These are phyloP conservation scores for Talaromyces pinophilus DNA, from an alignment of 2,329 filamentous ascomycete genomes.

Conservation along the genomic window DNA sequence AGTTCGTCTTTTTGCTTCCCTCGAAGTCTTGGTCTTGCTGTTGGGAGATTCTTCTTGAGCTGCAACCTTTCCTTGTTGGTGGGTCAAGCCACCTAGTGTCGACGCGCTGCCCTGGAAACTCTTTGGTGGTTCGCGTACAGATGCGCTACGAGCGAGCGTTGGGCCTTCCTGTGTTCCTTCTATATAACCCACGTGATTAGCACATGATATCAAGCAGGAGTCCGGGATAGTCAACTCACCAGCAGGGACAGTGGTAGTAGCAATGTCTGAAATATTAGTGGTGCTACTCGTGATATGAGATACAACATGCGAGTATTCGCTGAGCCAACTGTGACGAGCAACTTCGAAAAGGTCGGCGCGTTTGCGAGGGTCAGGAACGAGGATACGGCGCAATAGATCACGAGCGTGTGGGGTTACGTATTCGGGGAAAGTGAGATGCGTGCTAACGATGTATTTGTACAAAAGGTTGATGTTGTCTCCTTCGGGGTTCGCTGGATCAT, in stretches of 20 bases:
- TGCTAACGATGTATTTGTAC: constrained; percentile 99
- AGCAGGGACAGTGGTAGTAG: constrained; percentile 69
- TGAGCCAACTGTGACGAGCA: constrained; percentile 95
- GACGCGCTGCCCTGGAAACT: constrained; percentile 53
- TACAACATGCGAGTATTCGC: constrained; percentile 94
- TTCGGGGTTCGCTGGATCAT: constrained; percentile 96
- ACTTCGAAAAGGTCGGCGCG: constrained; percentile 96
- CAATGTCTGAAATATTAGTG: constrained; percentile 81
- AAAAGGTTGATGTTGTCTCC: constrained; percentile 98
- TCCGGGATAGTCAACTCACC: constrained; percentile 44
- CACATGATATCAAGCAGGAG: constrained; percentile 25
- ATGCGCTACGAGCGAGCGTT: constrained; percentile 78
- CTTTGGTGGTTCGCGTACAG: constrained; percentile 84
- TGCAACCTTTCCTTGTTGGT: constrained; percentile 69
- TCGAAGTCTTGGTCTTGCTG: constrained; percentile 61
- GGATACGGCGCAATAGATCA: constrained; percentile 85
- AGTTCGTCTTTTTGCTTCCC: constrained; percentile 88
- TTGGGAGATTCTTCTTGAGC: constrained; percentile 58
- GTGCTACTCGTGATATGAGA: constrained; percentile 96
- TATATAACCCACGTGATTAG: not conserved
- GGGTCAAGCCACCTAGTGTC: constrained; percentile 62
- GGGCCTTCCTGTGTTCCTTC: constrained; percentile 61
- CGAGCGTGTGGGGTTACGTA: constrained; percentile 96
- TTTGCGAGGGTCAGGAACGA: constrained; percentile 92
- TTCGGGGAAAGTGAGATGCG: constrained; percentile 95